Evolutionary conservation across 768 basidiomycete genomes (phyloP).

Genomic region (Calvatia gigantea): DNA sequence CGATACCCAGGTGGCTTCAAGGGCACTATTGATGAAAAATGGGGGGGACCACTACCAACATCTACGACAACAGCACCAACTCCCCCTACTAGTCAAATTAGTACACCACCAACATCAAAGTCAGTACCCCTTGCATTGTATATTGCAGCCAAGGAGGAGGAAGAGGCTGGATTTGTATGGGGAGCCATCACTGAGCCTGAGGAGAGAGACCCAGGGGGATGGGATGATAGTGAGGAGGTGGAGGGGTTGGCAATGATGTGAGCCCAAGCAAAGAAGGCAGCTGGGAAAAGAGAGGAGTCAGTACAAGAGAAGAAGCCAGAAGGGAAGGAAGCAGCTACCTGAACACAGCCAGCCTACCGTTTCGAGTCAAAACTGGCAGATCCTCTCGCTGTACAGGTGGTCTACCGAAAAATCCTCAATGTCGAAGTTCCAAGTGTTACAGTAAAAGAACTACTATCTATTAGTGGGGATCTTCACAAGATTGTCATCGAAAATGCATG

Average conservation of each 20-base stretch:
- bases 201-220: not conserved
- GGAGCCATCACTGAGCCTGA: conserved; percentile 7
- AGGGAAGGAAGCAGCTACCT: not conserved
- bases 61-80: not conserved
- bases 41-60: not conserved
- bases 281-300: not conserved
- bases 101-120: not conserved
- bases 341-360: conserved; percentile 9
- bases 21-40: conserved; percentile 1
- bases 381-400: not conserved
- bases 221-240: not conserved
- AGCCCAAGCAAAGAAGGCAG: conserved; percentile 3
- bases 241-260: conserved; percentile 6
- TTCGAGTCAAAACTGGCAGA: conserved; percentile 13
- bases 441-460: conserved; percentile 12
- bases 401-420: conserved; percentile 7
- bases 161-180: conserved; percentile 5
- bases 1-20: conserved; percentile 1
- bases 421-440: conserved; percentile 12
- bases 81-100: not conserved
- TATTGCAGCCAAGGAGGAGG: not conserved
- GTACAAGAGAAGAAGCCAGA: not conserved
- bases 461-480: conserved; percentile 16
- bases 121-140: not conserved
- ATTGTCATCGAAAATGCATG: conserved; percentile 8